These are phyloP conservation scores for Senna siamea DNA, from an alignment of 306 rosid genomes.

Conservation along the genomic window DNA sequence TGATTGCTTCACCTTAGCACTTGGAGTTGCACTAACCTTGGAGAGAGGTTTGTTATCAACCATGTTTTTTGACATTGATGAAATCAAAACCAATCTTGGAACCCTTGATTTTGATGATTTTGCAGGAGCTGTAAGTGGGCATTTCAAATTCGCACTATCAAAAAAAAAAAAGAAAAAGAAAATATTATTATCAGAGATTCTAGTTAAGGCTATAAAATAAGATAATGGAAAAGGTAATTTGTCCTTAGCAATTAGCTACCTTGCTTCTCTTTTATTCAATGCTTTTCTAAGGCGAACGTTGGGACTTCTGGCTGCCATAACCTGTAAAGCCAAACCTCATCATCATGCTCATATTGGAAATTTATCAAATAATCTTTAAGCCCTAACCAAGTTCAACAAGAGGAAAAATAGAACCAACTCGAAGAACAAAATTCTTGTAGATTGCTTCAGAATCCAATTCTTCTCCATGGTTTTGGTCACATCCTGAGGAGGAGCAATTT, in stretches of 20 bases:
- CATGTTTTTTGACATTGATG: slow-evolving; percentile 65
- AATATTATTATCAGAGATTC: background rate
- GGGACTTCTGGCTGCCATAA: slow-evolving; percentile 98
- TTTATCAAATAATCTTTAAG: background rate
- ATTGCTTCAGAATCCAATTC: slow-evolving; percentile 78
- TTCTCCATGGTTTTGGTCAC: slow-evolving; percentile 84
- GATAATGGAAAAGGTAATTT: background rate
- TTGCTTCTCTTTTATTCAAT: slow-evolving; percentile 47
- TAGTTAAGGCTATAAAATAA: background rate
- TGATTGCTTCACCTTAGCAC: slow-evolving; percentile 61
- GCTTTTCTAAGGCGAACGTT: slow-evolving; percentile 69
- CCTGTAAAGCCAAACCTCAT: slow-evolving; percentile 52
- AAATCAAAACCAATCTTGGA: slow-evolving; percentile 69
- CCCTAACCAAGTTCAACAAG: slow-evolving; percentile 27
- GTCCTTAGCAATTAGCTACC: slow-evolving; percentile 52
- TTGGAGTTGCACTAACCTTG: slow-evolving; percentile 66
- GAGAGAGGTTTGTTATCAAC: slow-evolving; percentile 42
- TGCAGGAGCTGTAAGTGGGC: slow-evolving; percentile 86
- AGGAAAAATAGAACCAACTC: slow-evolving; percentile 55
- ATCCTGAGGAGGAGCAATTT: slow-evolving; percentile 57
- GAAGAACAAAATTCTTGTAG: slow-evolving; percentile 77
- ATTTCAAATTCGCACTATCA: slow-evolving; percentile 61
- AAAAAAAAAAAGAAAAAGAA: background rate
- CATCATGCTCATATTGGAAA: slow-evolving; percentile 3
- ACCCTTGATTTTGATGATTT: slow-evolving; percentile 71